Percentiles rank a stretch among this genome's conserved stretches.
Evolutionary conservation across 2,329 filamentous ascomycete species (phyloP).

Genomic region (Emydomyces testavorans): DNA sequence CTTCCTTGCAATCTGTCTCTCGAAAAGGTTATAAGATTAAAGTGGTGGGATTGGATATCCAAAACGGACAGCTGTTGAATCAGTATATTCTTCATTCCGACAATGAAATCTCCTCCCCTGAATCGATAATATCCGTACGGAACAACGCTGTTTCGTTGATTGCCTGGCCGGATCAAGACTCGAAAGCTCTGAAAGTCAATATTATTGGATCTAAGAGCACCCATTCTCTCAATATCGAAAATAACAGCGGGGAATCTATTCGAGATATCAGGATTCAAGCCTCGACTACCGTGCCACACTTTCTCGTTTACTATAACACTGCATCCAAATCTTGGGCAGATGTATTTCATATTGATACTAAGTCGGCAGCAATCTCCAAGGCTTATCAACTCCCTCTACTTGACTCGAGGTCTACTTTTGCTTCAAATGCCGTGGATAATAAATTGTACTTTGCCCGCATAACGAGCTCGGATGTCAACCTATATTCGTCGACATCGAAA

Average conservation of each 20-base stretch:
- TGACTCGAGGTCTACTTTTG: conserved; percentile 60
- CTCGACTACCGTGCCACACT: conserved; percentile 62
- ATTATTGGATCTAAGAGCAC: conserved; percentile 35
- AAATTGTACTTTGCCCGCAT: conserved; percentile 85
- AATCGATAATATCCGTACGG: conserved; percentile 33
- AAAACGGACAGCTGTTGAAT: conserved; percentile 59
- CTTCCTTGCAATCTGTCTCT: conserved; percentile 57
- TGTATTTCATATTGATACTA: conserved; percentile 70
- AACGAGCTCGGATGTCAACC: conserved; percentile 58
- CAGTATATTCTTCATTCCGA: conserved; percentile 64
- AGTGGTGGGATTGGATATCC: conserved; percentile 59
- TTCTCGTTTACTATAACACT: conserved; percentile 71
- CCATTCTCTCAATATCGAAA: conserved; percentile 30
- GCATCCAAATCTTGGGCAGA: conserved; percentile 63
- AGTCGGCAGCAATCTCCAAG: conserved; percentile 57
- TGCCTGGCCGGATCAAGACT: conserved; percentile 35
- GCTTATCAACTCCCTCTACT: conserved; percentile 68
- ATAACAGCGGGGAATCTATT: conserved; percentile 36
- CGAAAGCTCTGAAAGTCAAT: conserved; percentile 37
- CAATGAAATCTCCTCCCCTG: conserved; percentile 48
- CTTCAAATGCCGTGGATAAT: conserved; percentile 62
- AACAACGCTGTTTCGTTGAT: conserved; percentile 35
- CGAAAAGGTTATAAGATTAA: conserved; percentile 64
- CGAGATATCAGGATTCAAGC: conserved; percentile 57
- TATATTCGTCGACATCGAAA: conserved; percentile 67